Conservation (phyloP, 192 early-diverging fungal genomes). For the Coemansia sp. region DNA sequence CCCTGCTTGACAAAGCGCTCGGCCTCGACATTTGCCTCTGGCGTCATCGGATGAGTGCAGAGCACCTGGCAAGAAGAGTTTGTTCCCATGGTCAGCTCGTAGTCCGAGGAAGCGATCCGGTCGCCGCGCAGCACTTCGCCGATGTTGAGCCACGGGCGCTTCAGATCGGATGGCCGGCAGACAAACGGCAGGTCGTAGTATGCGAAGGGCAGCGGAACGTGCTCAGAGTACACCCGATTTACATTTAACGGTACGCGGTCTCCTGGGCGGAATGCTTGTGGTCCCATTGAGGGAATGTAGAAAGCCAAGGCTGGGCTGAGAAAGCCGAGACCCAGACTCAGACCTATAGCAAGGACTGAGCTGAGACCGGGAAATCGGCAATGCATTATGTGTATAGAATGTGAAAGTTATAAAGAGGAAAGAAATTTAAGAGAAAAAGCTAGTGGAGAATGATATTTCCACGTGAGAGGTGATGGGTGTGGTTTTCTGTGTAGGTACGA, state of each 20-base stretch:
- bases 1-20: slow-evolving; percentile 56
- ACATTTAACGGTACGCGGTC: slow-evolving; percentile 61
- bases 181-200: slow-evolving; percentile 65
- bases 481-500: too few species aligned
- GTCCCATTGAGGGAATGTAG: slow-evolving; percentile 51
- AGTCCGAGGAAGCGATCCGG: slow-evolving; percentile 62
- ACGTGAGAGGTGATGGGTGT: too few species aligned
- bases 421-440: too few species aligned
- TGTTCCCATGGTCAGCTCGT: slow-evolving; percentile 47
- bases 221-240: slow-evolving; percentile 69
- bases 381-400: too few species aligned
- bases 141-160: slow-evolving; percentile 52
- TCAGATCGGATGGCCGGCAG: slow-evolving; percentile 44
- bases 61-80: slow-evolving; percentile 55
- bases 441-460: too few species aligned
- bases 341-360: neutral
- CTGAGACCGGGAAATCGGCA: neutral
- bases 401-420: too few species aligned
- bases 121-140: slow-evolving; percentile 73
- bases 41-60: slow-evolving; percentile 52
- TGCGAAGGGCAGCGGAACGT: slow-evolving; percentile 62
- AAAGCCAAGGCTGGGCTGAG: slow-evolving; percentile 16
- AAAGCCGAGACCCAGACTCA: neutral
- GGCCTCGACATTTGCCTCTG: slow-evolving; percentile 48
- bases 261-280: slow-evolving; percentile 40